Conservation (phyloP, 768 basidiomycete genomes). For the Tulasnella sp. region DNA sequence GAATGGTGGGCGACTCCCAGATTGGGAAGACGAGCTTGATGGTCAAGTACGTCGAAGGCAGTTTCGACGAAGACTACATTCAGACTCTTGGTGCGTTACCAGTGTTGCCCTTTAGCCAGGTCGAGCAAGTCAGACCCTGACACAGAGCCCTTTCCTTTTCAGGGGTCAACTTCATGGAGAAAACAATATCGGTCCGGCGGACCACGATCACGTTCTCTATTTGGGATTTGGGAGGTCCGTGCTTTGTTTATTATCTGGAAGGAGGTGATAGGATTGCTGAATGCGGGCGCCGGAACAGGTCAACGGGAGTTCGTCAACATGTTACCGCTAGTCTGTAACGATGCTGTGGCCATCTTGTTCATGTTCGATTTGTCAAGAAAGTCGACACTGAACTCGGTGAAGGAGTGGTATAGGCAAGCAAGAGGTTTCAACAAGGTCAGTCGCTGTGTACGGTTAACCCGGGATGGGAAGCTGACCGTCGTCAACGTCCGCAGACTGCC, state of each 20-base stretch:
- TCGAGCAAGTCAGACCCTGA: slow-evolving; percentile 32
- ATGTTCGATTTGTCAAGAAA: slow-evolving; percentile 99
- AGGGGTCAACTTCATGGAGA: slow-evolving; percentile 99
- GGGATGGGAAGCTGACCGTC: neutral
- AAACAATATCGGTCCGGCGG: slow-evolving; percentile 95
- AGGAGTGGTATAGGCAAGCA: slow-evolving; percentile 99
- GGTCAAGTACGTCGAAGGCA: slow-evolving; percentile 99
- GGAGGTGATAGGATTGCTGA: neutral
- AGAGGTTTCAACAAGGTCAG: slow-evolving; percentile 97
- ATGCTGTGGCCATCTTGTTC: slow-evolving; percentile 99
- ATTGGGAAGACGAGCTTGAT: slow-evolving; percentile 99
- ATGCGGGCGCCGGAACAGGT: slow-evolving; percentile 37
- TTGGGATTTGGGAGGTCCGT: slow-evolving; percentile 83
- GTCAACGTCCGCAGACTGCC: slow-evolving; percentile 62
- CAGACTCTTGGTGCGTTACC: slow-evolving; percentile 84
- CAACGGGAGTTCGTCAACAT: slow-evolving; percentile 99
- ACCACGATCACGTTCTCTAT: slow-evolving; percentile 99
- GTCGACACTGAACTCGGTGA: slow-evolving; percentile 95
- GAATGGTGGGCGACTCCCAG: slow-evolving; percentile 99
- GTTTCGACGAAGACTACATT: slow-evolving; percentile 98
- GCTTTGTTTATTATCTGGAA: neutral
- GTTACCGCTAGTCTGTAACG: slow-evolving; percentile 96
- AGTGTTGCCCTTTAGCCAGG: slow-evolving; percentile 2
- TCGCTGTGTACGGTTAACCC: slow-evolving; percentile 14
- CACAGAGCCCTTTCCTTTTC: neutral